Percentiles rank a stretch among this genome's conserved stretches.
phyloP scores from a whole-genome alignment of 768 basidiomycete species.

The Amanita thiersii region DNA sequence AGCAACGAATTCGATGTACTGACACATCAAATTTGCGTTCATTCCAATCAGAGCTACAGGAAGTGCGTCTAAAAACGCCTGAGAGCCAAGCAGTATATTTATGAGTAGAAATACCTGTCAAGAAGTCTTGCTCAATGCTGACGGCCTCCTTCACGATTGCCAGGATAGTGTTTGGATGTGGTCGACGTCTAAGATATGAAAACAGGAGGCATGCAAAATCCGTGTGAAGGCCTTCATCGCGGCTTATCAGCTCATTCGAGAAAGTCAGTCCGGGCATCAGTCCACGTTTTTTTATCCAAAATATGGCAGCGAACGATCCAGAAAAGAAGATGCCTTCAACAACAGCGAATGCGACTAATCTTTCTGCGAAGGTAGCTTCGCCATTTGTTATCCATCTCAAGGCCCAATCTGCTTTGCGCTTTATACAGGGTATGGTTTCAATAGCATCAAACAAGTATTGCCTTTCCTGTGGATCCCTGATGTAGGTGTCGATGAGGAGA shows the following conservation, averaged over 20 bases:
- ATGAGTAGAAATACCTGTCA: constrained; percentile 56
- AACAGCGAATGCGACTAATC: constrained; percentile 92
- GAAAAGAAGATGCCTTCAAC: constrained; percentile 99
- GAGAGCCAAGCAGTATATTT: constrained; percentile 34
- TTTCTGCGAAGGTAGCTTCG: constrained; percentile 77
- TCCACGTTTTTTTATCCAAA: constrained; percentile 97
- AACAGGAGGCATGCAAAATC: constrained; percentile 95
- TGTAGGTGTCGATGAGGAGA: constrained; percentile 92
- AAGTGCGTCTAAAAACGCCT: constrained; percentile 53
- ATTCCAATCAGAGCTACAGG: constrained; percentile 90
- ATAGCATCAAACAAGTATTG: constrained; percentile 86
- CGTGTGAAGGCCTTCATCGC: constrained; percentile 97
- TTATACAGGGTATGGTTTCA: constrained; percentile 89
- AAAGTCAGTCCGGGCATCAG: constrained; percentile 96
- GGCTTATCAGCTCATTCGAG: constrained; percentile 95
- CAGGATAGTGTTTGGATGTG: constrained; percentile 74
- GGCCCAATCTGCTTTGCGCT: constrained; percentile 93
- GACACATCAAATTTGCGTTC: constrained; percentile 85
- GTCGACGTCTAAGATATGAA: constrained; percentile 73
- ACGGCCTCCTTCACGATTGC: constrained; percentile 82
- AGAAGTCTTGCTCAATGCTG: constrained; percentile 80
- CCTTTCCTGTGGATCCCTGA: constrained; percentile 74
- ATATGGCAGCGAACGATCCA: constrained; percentile 89
- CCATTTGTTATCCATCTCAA: constrained; percentile 85
- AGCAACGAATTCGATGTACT: constrained; percentile 91